phyloP scores from a whole-genome alignment of 2,329 filamentous ascomycete species.

The Geosmithia morbida region DNA sequence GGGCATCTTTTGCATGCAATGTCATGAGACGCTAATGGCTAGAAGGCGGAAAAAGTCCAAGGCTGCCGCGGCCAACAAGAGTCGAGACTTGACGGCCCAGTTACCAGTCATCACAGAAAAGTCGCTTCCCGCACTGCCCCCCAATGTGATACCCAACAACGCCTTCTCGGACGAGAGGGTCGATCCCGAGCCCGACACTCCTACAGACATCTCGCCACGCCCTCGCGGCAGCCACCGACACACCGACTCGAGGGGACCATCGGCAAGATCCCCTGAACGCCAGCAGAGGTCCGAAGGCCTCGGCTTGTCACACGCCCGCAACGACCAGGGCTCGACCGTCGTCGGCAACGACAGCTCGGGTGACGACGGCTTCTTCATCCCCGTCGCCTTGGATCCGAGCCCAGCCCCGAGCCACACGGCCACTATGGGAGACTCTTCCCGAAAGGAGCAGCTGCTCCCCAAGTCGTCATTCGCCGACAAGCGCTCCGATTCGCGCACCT shows the following conservation, averaged over 20 bases:
- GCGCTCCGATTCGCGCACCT: slow-evolving; percentile 32
- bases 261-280: slow-evolving; percentile 40
- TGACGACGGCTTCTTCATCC: slow-evolving; percentile 61
- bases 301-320: slow-evolving; percentile 58
- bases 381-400: slow-evolving; percentile 59
- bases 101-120: slow-evolving; percentile 71
- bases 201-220: slow-evolving; percentile 54
- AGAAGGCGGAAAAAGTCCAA: slow-evolving; percentile 77
- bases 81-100: slow-evolving; percentile 44
- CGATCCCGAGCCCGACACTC: slow-evolving; percentile 49
- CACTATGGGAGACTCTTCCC: slow-evolving; percentile 20
- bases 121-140: slow-evolving; percentile 79
- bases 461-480: slow-evolving; percentile 28
- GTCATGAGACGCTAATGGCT: slow-evolving; percentile 93
- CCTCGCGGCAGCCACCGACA: slow-evolving; percentile 36
- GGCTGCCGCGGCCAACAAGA: slow-evolving; percentile 43
- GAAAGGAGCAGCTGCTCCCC: slow-evolving; percentile 43
- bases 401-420: slow-evolving; percentile 31
- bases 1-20: slow-evolving; percentile 98
- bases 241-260: slow-evolving; percentile 38
- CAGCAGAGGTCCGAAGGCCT: slow-evolving; percentile 40
- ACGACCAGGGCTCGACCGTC: slow-evolving; percentile 59
- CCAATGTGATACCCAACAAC: slow-evolving; percentile 50
- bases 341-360: slow-evolving; percentile 39
- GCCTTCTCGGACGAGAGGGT: slow-evolving; percentile 46